Base-by-base conservation (phyloP, 2,329 filamentous ascomycete species). In the Aspergillus flavus region DNA sequence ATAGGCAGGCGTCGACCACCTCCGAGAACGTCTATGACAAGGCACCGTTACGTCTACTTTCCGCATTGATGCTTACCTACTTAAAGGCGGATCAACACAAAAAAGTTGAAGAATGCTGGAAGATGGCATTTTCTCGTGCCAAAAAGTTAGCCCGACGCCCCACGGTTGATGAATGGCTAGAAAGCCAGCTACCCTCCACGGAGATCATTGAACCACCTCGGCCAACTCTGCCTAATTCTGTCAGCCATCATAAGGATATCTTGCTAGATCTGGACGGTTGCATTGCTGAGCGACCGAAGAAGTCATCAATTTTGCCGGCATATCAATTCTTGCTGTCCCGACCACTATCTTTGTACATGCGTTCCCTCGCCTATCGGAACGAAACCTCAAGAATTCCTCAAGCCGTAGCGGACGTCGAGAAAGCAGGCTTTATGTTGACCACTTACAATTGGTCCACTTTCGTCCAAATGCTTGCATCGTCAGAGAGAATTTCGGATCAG, bases 391-490 rank as follows among this genome's bases (percentile, higher is more conserved):
- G 81, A 23, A 79, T 92, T 14, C 73, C 82, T 6, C 63, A 79
- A 9, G 77, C 86, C 19, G 75, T 93, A 32, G 76, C 82, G 26
- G 76, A 84, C n/a, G 80, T 94, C 12, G 80, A 86, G 10, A 73
- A 75, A 1, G 83, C 85, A 46, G 94, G 94, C 12, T 97, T 94
- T 80, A 80, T 82, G 32, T 78, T 97, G 62, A 89, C 92, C 72
- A 89, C 86, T 73, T 85, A 85, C 70, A 93, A 92, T 69, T 96
- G 93, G 93, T 95, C 96, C 74, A 83, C 86, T 57, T 89, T 91
- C 67, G 84, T 97, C 61, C 87, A 90, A 70, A 78, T 84, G 57
- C 86, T 97, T 32, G 86, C 88, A 28, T 80, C 83, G 16, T 82
- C 87, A 59, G 83, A 85, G 53, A 82, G 85, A 53, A 84, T 85